These are phyloP conservation scores for Litchi chinensis DNA, from an alignment of 345 rosid species.

Conservation along the genomic window DNA sequence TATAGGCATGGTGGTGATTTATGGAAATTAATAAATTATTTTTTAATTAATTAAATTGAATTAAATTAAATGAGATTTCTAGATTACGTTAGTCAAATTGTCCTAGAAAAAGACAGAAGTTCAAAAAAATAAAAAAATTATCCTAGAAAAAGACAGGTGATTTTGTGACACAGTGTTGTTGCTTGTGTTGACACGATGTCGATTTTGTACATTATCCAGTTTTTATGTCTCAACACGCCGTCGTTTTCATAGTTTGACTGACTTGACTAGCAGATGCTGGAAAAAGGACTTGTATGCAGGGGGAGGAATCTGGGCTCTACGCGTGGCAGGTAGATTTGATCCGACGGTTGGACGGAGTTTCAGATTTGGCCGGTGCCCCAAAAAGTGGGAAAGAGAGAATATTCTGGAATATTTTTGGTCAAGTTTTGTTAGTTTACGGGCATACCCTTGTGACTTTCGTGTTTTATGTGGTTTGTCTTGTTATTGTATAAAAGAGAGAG, in stretches of 20 bases:
- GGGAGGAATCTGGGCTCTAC: conserved; percentile 12
- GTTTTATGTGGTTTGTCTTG: neutral
- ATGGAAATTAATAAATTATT: neutral
- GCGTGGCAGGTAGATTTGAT: neutral
- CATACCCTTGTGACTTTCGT: neutral
- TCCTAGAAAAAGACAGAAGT: too few species aligned
- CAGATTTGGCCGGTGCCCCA: conserved; percentile 24
- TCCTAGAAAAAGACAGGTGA: neutral
- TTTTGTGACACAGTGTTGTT: too few species aligned
- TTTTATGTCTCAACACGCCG: neutral
- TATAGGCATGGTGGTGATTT: conserved; percentile 7
- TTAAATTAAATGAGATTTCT: too few species aligned
- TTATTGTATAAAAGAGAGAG: neutral
- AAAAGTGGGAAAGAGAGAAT: neutral
- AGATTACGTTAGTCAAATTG: neutral
- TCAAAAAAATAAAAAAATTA: too few species aligned
- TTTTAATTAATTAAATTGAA: too few species aligned
- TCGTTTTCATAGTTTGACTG: neutral
- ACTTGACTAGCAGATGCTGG: neutral
- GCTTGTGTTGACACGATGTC: neutral
- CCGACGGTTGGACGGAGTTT: conserved; percentile 14
- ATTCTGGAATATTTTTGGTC: neutral
- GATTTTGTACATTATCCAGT: neutral
- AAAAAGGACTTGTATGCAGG: too few species aligned
- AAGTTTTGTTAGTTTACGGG: neutral